Evolutionary conservation across 495 filamentous ascomycete species (phyloP), one percentile per base, ranked within the genome.

Genomic region (Sabuloglossum arenarium): DNA sequence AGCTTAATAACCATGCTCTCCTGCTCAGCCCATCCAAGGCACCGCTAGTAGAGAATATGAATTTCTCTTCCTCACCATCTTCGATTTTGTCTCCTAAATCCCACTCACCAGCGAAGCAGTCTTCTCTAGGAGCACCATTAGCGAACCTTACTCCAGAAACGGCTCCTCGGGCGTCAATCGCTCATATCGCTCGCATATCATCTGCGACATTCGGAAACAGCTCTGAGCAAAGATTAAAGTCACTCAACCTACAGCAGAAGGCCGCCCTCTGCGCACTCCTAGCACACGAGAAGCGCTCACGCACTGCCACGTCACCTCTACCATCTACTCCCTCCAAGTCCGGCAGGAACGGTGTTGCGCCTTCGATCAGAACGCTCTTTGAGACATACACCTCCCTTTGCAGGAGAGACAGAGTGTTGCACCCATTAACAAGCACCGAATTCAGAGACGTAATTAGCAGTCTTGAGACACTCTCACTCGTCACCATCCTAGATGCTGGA

Each of bases 171-270:
- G 93, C 87, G 46, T 84, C 77, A 31, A 94, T 97, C 59, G 80
- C 79, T 0, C 93, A 99, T 61, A 77, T 99, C 50, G 90, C 89
- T 59, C 85, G 85, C 53, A 79, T 97, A 59, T 88, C 93, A 0
- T 81, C 90, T 0, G 75, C 86, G 0, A 80, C 85, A 19, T 91
- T 97, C 60, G 82, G 85, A 61, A 86, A 94, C 61, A 88, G 86
- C 32, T 80, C 87, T 12, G 75, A 72, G 11, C 85, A 94, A 59
- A 77, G 91, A 55, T 76, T 99, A 6, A 82, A 85, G 67, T 79
- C 78, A 0, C 75, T 99, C 45, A 97, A 96, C 62, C 75, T 97
- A 0, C 91, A 99, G 61, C 93, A 97, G 71, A 99, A 95, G 67
- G 91, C 89, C 2, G 88, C 86, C 8, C 76, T 99, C 25, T 97